Conservation (phyloP, 208 protist genomes). For the Leishmania gerbilli region DNA sequence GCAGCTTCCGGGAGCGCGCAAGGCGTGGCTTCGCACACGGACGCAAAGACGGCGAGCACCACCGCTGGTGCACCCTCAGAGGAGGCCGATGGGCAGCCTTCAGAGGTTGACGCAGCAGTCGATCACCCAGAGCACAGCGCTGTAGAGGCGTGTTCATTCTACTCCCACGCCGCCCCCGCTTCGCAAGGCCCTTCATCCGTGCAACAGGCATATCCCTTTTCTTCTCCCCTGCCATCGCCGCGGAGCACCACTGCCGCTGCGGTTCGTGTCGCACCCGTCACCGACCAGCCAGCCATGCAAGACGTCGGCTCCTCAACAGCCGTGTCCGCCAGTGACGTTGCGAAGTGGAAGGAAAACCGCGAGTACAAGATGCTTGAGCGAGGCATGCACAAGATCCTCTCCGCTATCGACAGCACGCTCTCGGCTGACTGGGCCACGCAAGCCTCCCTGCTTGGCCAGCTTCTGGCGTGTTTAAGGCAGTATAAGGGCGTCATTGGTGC, state of each 20-base stretch:
- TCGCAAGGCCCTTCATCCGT: neutral
- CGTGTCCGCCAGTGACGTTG: constrained; percentile 1
- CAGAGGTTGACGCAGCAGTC: neutral
- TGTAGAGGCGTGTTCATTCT: neutral
- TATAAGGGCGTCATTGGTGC: constrained; percentile 28
- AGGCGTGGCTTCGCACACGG: neutral
- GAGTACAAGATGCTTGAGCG: constrained; percentile 19
- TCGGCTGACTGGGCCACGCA: constrained; percentile 24
- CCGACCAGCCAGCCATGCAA: neutral
- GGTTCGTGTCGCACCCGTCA: neutral
- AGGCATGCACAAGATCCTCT: constrained; percentile 18
- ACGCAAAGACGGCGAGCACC: neutral
- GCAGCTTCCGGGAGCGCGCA: neutral
- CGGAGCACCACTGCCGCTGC: neutral
- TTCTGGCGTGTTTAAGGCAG: constrained; percentile 19
- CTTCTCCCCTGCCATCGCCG: neutral
- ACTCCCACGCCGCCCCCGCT: no score
- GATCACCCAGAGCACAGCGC: neutral
- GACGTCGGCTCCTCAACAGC: neutral
- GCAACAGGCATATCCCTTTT: neutral
- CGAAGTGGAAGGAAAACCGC: constrained; percentile 14
- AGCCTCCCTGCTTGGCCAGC: constrained; percentile 24
- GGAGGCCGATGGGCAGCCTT: neutral
- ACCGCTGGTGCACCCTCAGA: neutral
- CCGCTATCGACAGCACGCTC: constrained; percentile 21